Percentiles rank a stretch among this genome's conserved stretches.
phyloP scores from a whole-genome alignment of 495 filamentous ascomycete species.

The Lasiosphaeria miniovina region DNA sequence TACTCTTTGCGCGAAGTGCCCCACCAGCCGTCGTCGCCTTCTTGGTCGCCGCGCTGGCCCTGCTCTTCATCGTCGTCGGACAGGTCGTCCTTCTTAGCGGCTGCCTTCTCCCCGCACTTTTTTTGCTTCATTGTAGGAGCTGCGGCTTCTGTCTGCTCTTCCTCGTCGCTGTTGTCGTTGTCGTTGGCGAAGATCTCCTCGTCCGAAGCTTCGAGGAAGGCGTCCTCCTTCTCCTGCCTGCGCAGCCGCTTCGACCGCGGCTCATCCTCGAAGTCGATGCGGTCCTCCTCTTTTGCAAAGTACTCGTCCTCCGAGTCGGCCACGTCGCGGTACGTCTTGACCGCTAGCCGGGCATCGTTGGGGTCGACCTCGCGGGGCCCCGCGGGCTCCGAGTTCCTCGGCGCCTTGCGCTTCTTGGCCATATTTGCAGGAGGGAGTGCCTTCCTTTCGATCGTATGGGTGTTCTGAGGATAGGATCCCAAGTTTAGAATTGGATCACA shows the following conservation, averaged over 20 bases:
- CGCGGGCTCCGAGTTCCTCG: constrained; percentile 40
- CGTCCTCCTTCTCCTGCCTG: constrained; percentile 60
- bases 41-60: constrained; percentile 56
- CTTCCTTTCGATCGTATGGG: not conserved
- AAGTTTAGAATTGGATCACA: no score
- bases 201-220: constrained; percentile 66
- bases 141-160: constrained; percentile 17
- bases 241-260: constrained; percentile 73
- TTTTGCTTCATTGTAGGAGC: constrained; percentile 19
- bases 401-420: constrained; percentile 79
- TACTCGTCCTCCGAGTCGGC: constrained; percentile 93
- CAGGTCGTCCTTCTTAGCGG: constrained; percentile 6
- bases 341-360: constrained; percentile 54
- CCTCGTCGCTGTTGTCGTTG: constrained; percentile 36
- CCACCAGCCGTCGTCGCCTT: constrained; percentile 77
- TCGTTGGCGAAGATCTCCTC: constrained; percentile 72
- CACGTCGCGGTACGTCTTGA: constrained; percentile 75
- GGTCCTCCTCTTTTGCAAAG: constrained; percentile 78
- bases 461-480: not conserved
- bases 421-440: constrained; percentile 42
- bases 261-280: constrained; percentile 77
- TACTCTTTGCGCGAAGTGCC: constrained; percentile 85
- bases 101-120: constrained; percentile 17
- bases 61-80: constrained; percentile 42
- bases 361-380: constrained; percentile 50